Evolutionary conservation across 768 basidiomycete species (phyloP).

Genomic region (Mrakia frigida): DNA sequence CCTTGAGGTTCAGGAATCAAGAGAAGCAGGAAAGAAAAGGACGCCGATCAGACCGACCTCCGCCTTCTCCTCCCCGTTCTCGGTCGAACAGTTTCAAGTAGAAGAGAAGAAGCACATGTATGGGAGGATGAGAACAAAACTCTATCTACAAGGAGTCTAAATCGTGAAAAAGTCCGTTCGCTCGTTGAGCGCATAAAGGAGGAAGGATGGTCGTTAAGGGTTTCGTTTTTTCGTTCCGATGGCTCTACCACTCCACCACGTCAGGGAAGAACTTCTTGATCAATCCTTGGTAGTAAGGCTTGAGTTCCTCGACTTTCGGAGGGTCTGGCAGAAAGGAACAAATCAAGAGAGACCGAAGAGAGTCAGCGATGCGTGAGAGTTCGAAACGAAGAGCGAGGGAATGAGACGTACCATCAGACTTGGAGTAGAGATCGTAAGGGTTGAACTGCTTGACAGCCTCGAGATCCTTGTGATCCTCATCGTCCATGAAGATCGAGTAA

Average conservation of each 20-base stretch:
- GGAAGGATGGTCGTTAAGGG: not conserved
- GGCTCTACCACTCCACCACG: constrained; percentile 65
- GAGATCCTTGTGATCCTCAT: constrained; percentile 49
- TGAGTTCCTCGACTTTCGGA: constrained; percentile 52
- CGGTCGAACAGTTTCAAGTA: no score
- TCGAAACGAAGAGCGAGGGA: not conserved
- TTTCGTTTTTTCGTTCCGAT: not conserved
- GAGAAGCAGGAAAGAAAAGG: no score
- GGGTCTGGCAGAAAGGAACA: constrained; percentile 44
- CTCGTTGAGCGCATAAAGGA: no score
- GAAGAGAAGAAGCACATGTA: no score
- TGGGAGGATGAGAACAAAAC: no score
- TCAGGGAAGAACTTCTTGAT: constrained; percentile 83
- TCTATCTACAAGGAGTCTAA: no score
- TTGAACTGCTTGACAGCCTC: constrained; percentile 59
- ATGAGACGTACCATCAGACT: constrained; percentile 53
- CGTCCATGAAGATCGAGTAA: constrained; percentile 71
- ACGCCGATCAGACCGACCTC: no score
- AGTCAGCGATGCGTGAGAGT: not conserved
- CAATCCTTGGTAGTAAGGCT: constrained; percentile 75
- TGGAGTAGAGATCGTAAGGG: constrained; percentile 91
- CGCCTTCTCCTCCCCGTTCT: no score
- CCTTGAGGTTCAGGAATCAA: no score
- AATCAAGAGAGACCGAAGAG: not conserved
- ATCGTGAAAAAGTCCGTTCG: no score